phyloP scores from a whole-genome alignment of 192 early-diverging fungal genomes.

The Backusella circina region DNA sequence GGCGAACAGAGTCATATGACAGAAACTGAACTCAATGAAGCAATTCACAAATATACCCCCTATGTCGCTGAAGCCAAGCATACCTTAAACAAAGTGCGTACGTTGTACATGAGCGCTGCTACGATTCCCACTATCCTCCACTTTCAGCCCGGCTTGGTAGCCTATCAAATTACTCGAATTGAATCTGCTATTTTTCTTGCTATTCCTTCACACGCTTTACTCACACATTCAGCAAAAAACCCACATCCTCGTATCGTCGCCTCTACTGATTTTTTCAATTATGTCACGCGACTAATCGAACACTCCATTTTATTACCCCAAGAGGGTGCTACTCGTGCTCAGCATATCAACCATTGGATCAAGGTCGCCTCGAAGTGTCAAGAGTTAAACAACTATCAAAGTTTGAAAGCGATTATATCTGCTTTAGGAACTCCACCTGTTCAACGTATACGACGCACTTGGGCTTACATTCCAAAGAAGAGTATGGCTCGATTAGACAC shows the following conservation, averaged over 20 bases:
- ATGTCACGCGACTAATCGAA: slow-evolving; percentile 68
- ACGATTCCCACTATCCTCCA: slow-evolving; percentile 50
- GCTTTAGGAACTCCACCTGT: slow-evolving; percentile 71
- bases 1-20: not conserved
- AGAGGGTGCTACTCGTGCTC: slow-evolving; percentile 53
- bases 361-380: slow-evolving; percentile 57
- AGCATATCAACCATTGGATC: slow-evolving; percentile 64
- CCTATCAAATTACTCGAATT: slow-evolving; percentile 66
- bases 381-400: slow-evolving; percentile 64
- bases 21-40: slow-evolving; percentile 40
- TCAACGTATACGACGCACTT: slow-evolving; percentile 64
- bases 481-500: slow-evolving; percentile 51
- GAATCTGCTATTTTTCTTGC: slow-evolving; percentile 67
- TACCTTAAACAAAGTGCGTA: slow-evolving; percentile 47
- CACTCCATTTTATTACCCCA: slow-evolving; percentile 61
- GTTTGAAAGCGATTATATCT: slow-evolving; percentile 63
- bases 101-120: slow-evolving; percentile 46
- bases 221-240: slow-evolving; percentile 57
- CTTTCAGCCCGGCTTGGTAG: slow-evolving; percentile 58
- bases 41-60: slow-evolving; percentile 37
- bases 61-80: slow-evolving; percentile 35
- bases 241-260: slow-evolving; percentile 59
- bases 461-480: slow-evolving; percentile 67
- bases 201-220: slow-evolving; percentile 55
- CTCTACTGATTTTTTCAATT: slow-evolving; percentile 79